Percentiles rank a stretch among this genome's conserved stretches.
Evolutionary conservation across 169 alveolate genomes (phyloP).

Genomic region (Cryptosporidium baileyi): DNA sequence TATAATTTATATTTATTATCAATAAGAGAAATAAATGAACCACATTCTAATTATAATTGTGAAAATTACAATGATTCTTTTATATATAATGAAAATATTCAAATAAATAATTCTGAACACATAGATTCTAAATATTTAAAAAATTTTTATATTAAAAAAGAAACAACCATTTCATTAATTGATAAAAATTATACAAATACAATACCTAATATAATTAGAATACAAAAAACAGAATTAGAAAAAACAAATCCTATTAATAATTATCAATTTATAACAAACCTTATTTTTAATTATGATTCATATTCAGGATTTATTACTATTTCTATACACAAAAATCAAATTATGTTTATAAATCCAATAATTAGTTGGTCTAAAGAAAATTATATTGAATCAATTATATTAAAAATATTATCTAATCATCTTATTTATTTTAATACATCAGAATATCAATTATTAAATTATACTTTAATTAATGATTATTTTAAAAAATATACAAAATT

Average conservation of each 20-base stretch:
- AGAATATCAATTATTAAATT: not conserved
- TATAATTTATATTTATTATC: slow-evolving; percentile 9
- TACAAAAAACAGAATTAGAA: not conserved
- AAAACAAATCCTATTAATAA: not conserved
- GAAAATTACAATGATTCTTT: not conserved
- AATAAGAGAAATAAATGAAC: not conserved
- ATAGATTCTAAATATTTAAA: not conserved
- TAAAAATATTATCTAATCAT: not conserved
- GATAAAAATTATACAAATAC: not conserved
- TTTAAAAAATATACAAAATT: not conserved
- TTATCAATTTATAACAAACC: not conserved
- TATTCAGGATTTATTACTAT: slow-evolving; percentile 13
- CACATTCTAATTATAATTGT: slow-evolving; percentile 31
- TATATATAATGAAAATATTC: not conserved
- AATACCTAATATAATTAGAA: too few species aligned
- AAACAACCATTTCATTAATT: not conserved
- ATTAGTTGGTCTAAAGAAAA: not conserved
- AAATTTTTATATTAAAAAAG: not conserved
- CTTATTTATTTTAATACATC: not conserved
- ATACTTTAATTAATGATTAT: not conserved
- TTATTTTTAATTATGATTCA: not conserved
- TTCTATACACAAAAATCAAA: not conserved
- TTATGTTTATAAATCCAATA: slow-evolving; percentile 11
- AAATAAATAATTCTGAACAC: not conserved
- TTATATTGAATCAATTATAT: not conserved